Evolutionary conservation across 2,329 filamentous ascomycete genomes (phyloP).

Genomic region (Pseudocercospora fuligena): DNA sequence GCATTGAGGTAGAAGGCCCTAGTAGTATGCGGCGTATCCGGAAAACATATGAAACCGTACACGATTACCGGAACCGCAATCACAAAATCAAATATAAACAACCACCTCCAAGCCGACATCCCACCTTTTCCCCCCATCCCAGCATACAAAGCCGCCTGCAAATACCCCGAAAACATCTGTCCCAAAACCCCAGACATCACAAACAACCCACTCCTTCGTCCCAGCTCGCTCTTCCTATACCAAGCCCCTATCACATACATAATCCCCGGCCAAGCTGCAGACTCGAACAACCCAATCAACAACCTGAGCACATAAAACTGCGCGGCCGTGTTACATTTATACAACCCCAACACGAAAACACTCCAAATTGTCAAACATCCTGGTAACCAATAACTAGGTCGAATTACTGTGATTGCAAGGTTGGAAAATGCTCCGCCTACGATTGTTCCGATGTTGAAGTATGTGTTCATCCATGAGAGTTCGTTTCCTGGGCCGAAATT

Average conservation of each 20-base stretch:
- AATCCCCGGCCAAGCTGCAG: conserved; percentile 1
- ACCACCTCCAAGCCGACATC: conserved; percentile 13
- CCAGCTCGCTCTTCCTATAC: conserved; percentile 14
- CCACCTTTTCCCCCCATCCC: conserved; percentile 7
- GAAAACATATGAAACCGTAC: conserved; percentile 4
- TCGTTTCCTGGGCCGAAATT: conserved; percentile 42
- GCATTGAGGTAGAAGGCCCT: conserved; percentile 3
- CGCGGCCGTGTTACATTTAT: not conserved
- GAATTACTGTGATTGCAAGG: conserved; percentile 5
- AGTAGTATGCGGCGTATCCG: conserved; percentile 7
- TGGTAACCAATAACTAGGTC: conserved; percentile 11
- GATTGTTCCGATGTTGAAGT: conserved; percentile 19
- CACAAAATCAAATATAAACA: conserved; percentile 15
- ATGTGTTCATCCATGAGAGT: conserved; percentile 36
- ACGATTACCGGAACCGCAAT: conserved; percentile 11
- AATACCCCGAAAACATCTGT: conserved; percentile 11
- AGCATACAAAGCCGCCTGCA: conserved; percentile 17
- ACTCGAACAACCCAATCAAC: not conserved
- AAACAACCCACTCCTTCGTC: conserved; percentile 7
- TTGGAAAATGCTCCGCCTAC: conserved; percentile 8
- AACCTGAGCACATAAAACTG: conserved; percentile 9
- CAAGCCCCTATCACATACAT: conserved; percentile 7
- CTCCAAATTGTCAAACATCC: conserved; percentile 2
- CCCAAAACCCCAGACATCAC: not conserved
- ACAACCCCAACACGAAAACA: conserved; percentile 13